Evolutionary conservation across 495 filamentous ascomycete genomes (phyloP).

Genomic region (Elasticomyces elasticus): DNA sequence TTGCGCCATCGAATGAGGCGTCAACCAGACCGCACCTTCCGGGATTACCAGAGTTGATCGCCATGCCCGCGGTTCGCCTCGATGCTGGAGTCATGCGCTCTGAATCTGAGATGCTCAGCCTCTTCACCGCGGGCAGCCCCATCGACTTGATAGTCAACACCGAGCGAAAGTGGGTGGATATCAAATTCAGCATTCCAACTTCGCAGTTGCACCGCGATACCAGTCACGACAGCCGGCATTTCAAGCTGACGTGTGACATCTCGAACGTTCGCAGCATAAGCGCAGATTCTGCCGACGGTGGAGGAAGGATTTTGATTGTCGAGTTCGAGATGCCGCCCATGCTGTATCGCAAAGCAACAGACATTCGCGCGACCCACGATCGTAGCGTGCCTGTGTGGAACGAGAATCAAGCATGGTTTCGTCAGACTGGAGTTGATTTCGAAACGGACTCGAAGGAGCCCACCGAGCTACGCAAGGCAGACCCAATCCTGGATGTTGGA

Average conservation of each 20-base stretch:
- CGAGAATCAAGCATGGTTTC: constrained; percentile 60
- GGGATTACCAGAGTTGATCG: neutral
- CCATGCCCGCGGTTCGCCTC: neutral
- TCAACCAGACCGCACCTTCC: too few species aligned
- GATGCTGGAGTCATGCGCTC: neutral
- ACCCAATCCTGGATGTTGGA: constrained; percentile 67
- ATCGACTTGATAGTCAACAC: neutral
- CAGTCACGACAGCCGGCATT: neutral
- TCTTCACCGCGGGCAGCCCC: neutral
- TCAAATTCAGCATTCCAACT: neutral
- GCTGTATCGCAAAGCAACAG: constrained; percentile 47
- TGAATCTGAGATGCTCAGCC: neutral
- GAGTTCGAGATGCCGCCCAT: constrained; percentile 51
- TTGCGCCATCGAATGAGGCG: too few species aligned
- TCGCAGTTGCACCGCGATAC: neutral
- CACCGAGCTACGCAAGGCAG: constrained; percentile 46
- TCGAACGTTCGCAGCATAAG: neutral
- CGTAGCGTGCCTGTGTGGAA: constrained; percentile 45
- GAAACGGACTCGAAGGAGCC: constrained; percentile 32
- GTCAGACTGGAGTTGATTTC: constrained; percentile 60
- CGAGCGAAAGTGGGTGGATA: neutral
- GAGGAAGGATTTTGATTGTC: neutral
- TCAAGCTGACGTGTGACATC: neutral
- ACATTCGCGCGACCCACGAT: constrained; percentile 35
- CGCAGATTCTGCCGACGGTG: neutral